Evolutionary conservation across 2,329 filamentous ascomycete species (phyloP).

Genomic region (Clonostachys rosea): DNA sequence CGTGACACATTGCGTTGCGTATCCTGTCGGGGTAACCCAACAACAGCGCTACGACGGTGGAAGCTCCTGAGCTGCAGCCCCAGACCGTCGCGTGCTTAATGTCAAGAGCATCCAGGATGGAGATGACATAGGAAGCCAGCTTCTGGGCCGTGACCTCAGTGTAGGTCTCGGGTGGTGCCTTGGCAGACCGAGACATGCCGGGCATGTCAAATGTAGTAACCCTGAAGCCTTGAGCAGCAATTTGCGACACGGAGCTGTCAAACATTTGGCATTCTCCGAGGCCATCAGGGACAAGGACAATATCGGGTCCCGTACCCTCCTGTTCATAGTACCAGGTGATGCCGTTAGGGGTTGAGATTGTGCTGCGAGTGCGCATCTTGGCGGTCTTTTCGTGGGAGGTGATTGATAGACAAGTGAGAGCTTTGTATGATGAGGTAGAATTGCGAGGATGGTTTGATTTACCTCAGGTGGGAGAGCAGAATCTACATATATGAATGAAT

Average conservation of each 20-base stretch:
- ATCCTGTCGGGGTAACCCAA: neutral
- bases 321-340: constrained; percentile 4
- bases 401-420: neutral
- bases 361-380: neutral
- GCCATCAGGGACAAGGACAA: constrained; percentile 1
- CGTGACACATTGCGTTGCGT: constrained; percentile 1
- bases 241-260: neutral
- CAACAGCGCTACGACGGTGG: neutral
- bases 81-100: neutral
- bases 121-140: neutral
- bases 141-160: neutral
- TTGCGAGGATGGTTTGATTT: too few relatives aligned
- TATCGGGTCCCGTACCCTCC: constrained; percentile 1
- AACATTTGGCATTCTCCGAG: constrained; percentile 2
- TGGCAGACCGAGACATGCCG: constrained; percentile 2
- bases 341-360: neutral
- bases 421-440: too few relatives aligned
- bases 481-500: too few relatives aligned
- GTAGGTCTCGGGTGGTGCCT: neutral
- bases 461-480: too few relatives aligned
- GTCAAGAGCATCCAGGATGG: neutral
- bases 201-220: constrained; percentile 2
- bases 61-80: constrained; percentile 1
- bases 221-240: constrained; percentile 1
- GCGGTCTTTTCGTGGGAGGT: neutral